Evolutionary conservation across 441 rosid genomes (phyloP), one percentile per base, ranked within the genome.

Genomic region (Eruca vesicaria): DNA sequence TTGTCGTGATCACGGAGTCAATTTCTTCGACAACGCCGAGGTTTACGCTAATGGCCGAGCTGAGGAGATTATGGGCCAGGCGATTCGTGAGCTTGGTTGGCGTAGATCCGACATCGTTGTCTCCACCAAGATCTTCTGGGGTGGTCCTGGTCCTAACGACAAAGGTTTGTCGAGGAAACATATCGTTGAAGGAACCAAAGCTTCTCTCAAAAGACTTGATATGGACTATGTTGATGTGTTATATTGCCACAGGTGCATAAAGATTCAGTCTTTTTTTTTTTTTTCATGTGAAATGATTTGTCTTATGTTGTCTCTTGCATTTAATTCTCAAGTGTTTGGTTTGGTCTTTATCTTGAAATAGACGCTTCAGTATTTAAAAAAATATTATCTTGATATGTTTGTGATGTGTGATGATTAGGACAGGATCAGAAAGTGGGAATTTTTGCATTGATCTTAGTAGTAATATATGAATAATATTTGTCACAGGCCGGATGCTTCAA

Each of bases 11-110:
- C 66, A 84, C 43, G 98, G 99, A 11, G 99, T 95, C 74, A 95
- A 91, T 82, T 95, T 93, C 91, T 95, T 95, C 84, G 99, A 95
- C 68, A 95, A 95, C 84, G 98, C 99, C n/a, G 98, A 95, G 86
- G 99, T 93, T 68, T 93, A 95, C 67, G 98, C 96, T 63, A 91
- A 91, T 69, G 99, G 98, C 31, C 86, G 98, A 0, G 98, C 99
- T 4, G 95, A 95, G 83, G 98, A 95, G 87, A 91, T 95, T 82
- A 92, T 95, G 98, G 98, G 99, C 6, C 96, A 95, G 45, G 97
- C 98, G 19, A 90, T 95, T 79, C 91, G 99, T 23, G 97, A 92
- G 76, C 84, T 95, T 9, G 99, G 99, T 5, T 95, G 99, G 99
- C 91, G 90, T 73, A 85, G 97, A 14, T 91, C 99, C 18, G 98